Evolutionary conservation across 257 asterid species (phyloP).

Genomic region (Penstemon eatonii): DNA sequence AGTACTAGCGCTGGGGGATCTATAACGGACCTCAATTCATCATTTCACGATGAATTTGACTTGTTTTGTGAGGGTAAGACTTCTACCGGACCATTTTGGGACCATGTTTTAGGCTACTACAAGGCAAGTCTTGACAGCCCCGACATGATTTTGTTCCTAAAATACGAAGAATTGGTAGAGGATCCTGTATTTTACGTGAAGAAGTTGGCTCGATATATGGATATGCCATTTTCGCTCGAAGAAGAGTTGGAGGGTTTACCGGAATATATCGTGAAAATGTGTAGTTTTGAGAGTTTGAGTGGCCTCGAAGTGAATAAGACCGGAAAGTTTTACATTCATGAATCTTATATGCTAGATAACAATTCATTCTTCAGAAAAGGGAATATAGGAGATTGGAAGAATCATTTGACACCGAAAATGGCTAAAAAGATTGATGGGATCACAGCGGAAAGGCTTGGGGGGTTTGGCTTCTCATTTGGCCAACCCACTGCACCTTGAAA

Average conservation of each 20-base stretch:
- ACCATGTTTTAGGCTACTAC: slow-evolving; percentile 28
- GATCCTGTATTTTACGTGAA: slow-evolving; percentile 1
- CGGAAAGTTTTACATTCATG: not conserved
- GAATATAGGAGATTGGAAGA: slow-evolving; percentile 1
- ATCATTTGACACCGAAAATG: too few relatives aligned
- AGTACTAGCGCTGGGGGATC: too few relatives aligned
- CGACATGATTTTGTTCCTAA: slow-evolving; percentile 22
- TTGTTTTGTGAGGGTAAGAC: slow-evolving; percentile 20
- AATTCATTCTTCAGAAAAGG: not conserved
- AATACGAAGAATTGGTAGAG: slow-evolving; percentile 27
- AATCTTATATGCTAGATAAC: not conserved
- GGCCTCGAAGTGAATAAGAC: not conserved
- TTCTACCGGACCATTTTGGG: slow-evolving; percentile 29
- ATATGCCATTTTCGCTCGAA: slow-evolving; percentile 24
- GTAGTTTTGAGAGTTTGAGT: slow-evolving; percentile 19
- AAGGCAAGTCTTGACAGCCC: slow-evolving; percentile 2
- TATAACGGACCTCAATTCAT: not conserved
- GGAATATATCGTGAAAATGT: slow-evolving; percentile 16
- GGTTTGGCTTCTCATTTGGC: slow-evolving; percentile 1
- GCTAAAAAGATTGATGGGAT: not conserved
- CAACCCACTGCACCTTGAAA: not conserved
- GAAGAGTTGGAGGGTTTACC: slow-evolving; percentile 23
- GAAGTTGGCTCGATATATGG: slow-evolving; percentile 27
- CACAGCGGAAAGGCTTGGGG: not conserved
- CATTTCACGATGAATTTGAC: not conserved